Evolutionary conservation across 2,329 filamentous ascomycete species (phyloP).

Genomic region (Hawksworthiomyces lignivorus): DNA sequence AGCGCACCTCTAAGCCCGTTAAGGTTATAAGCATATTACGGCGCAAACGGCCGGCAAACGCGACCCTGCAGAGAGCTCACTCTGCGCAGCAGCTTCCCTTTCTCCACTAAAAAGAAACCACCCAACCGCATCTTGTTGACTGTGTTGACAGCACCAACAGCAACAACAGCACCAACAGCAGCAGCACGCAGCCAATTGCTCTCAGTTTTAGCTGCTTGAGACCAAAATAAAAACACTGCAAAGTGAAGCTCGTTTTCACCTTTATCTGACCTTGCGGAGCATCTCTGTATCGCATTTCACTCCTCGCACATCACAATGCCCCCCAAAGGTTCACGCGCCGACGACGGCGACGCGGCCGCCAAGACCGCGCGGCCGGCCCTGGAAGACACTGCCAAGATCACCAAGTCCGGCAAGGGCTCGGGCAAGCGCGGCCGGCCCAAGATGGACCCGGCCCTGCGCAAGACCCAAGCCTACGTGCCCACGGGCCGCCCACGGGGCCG

Average conservation of each 20-base stretch:
- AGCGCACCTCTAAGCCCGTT: too few species aligned
- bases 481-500: conserved; percentile 18
- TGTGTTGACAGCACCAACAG: too few species aligned
- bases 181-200: too few species aligned
- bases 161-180: too few species aligned
- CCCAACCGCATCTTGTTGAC: too few species aligned
- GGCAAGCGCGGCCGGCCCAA: conserved; percentile 18
- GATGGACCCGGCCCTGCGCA: conserved; percentile 17
- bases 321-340: conserved; percentile 10
- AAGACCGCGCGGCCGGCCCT: conserved; percentile 12
- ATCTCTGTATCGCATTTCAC: neutral
- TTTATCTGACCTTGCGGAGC: neutral
- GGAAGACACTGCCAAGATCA: conserved; percentile 17
- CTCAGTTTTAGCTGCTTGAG: too few species aligned
- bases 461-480: conserved; percentile 17
- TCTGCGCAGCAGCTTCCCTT: too few species aligned
- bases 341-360: conserved; percentile 6
- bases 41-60: too few species aligned
- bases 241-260: neutral
- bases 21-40: too few species aligned
- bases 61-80: too few species aligned
- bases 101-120: too few species aligned
- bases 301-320: conserved; percentile 9
- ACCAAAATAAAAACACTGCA: too few species aligned
- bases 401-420: conserved; percentile 16